Conservation (phyloP, 495 filamentous ascomycete genomes). For the Tuber indicum region DNA sequence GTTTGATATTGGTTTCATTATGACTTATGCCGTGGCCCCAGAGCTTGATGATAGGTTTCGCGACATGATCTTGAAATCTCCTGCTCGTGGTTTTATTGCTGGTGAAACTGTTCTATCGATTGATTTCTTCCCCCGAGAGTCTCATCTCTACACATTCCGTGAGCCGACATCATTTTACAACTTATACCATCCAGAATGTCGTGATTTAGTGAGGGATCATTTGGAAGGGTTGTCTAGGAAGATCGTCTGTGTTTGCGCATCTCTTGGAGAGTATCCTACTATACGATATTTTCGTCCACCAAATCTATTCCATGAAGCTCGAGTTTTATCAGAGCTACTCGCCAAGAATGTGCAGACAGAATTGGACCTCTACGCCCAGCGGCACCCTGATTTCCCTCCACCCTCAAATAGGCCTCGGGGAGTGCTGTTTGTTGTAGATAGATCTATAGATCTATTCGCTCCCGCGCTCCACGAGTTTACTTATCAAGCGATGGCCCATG, state of each 20-base stretch:
- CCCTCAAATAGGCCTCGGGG: slow-evolving; percentile 72
- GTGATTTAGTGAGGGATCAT: slow-evolving; percentile 70
- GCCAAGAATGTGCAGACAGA: slow-evolving; percentile 90
- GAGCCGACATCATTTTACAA: slow-evolving; percentile 94
- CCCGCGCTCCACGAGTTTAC: slow-evolving; percentile 94
- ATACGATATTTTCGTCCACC: slow-evolving; percentile 81
- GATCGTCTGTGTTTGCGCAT: slow-evolving; percentile 50
- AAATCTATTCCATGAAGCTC: slow-evolving; percentile 72
- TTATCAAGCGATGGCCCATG: slow-evolving; percentile 96
- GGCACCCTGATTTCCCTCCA: slow-evolving; percentile 75
- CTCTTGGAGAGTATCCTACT: slow-evolving; percentile 50
- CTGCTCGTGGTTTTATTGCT: slow-evolving; percentile 65
- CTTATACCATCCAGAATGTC: slow-evolving; percentile 84
- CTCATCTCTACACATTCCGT: slow-evolving; percentile 79
- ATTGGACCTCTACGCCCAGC: slow-evolving; percentile 76
- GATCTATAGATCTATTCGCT: slow-evolving; percentile 82
- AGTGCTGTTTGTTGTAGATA: slow-evolving; percentile 77
- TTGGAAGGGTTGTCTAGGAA: slow-evolving; percentile 79
- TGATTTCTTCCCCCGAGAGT: slow-evolving; percentile 85
- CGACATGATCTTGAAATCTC: slow-evolving; percentile 40
- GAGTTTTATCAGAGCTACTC: slow-evolving; percentile 75
- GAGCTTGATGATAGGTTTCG: slow-evolving; percentile 34
- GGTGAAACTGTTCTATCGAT: slow-evolving; percentile 67
- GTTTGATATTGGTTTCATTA: slow-evolving; percentile 40
- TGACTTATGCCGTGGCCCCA: slow-evolving; percentile 44